Evolutionary conservation across 1,284 basidiomycete species (phyloP), one percentile per base, ranked within the genome.

Genomic region (Apiotrichum brassicae): DNA sequence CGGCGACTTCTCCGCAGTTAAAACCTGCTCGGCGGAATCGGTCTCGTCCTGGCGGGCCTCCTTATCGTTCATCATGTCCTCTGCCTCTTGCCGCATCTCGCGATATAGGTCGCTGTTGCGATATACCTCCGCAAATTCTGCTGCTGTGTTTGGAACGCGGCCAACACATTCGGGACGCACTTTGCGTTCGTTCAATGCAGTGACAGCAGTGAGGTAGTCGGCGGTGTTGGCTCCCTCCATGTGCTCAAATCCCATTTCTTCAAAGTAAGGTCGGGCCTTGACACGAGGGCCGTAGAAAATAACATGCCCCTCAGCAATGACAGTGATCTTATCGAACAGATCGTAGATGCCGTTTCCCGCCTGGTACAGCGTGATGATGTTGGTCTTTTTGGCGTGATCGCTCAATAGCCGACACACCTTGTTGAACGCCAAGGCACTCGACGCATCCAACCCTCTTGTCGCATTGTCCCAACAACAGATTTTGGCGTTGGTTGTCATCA

Each of bases 381-480:
- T 45, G 44, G 37, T 35, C 28, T 33, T 35, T 20, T 42, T 36
- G 9, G 43, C 24, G 28, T 30, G 18, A 22, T 53, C 51, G 36
- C 42, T 41, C n/a, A 44, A 24, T 25, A 24, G 12, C 34, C 51
- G 51, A 25, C 35, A 45, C 24, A 48, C 33, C 23, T 32, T 34
- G 25, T 30, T 40, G 18, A 48, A 55, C 18, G 35, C 20, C 8
- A 89, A 75, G 0, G 87, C 86, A 23, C 86, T 89, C 14, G 82
- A 83, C 1, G 87, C 85, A 59, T 91, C 87, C 42, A 92, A 77
- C 44, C 88, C 88, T 40, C 87, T 79, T 1, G 86, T 87, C 0
- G 85, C 84, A 59, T 86, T 55, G 23, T 55, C 53, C 54, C 54
- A 61, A 22, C 46, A 55, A 18, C 22, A 32, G 24, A 55, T 47